Percentiles rank a stretch among this genome's conserved stretches.
Evolutionary conservation across 1,284 basidiomycete species (phyloP).

Genomic region (Fomitiporia mediterranea): DNA sequence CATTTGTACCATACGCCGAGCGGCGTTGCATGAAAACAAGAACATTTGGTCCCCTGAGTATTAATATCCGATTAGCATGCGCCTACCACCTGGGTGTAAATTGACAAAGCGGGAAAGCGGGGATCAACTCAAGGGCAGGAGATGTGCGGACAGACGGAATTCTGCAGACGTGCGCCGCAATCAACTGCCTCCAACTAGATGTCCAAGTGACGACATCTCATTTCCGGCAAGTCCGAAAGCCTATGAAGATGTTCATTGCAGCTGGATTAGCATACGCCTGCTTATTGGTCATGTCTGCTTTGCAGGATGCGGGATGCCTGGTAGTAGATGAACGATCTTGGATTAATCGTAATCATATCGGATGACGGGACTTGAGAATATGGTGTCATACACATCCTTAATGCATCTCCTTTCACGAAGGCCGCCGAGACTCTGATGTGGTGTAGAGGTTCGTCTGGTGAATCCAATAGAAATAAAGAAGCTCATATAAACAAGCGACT

Average conservation of each 20-base stretch:
- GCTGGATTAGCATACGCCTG: conserved; percentile 11
- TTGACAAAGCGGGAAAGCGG: conserved; percentile 10
- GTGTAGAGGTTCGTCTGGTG: neutral
- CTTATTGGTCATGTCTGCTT: neutral
- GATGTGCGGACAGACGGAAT: no score
- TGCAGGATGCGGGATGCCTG: no score
- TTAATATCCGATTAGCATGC: conserved; percentile 20
- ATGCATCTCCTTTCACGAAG: no score
- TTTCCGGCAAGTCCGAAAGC: neutral
- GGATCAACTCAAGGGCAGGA: neutral
- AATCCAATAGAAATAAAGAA: neutral
- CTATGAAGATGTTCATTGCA: neutral
- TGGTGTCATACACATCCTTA: no score
- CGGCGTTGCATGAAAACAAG: neutral
- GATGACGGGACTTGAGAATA: no score
- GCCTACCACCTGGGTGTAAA: conserved; percentile 9
- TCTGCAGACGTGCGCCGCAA: no score
- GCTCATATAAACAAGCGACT: no score
- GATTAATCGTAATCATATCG: no score
- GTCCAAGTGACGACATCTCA: neutral
- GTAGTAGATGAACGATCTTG: no score
- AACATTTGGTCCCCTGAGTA: neutral
- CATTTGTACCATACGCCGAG: no score
- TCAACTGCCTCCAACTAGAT: no score
- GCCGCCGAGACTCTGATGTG: no score